These are phyloP conservation scores for Aureobasidium uvarum DNA, from an alignment of 2,329 filamentous ascomycete genomes.

Conservation along the genomic window DNA sequence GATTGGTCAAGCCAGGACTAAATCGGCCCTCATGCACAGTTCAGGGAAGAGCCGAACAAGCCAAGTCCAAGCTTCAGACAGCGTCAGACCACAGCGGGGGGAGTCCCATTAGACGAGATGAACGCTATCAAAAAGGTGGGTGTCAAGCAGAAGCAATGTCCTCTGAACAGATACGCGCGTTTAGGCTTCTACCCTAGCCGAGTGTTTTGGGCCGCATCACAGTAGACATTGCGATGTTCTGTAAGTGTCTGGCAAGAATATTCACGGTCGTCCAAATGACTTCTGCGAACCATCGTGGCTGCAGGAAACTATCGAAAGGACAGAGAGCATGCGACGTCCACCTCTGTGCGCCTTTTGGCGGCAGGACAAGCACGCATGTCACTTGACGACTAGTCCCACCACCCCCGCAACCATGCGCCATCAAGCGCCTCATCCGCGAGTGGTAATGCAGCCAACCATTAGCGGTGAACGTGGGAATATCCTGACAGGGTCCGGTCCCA, in stretches of 20 bases:
- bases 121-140: constrained; percentile 22
- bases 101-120: constrained; percentile 26
- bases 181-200: constrained; percentile 5
- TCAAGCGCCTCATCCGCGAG: constrained; percentile 26
- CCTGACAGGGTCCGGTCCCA: constrained; percentile 27
- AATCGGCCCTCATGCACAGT: constrained; percentile 17
- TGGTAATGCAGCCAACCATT: constrained; percentile 28
- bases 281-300: constrained; percentile 27
- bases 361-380: constrained; percentile 26
- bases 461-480: constrained; percentile 27
- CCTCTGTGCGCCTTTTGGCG: constrained; percentile 15
- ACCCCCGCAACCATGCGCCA: constrained; percentile 27
- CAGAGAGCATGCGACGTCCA: constrained; percentile 20
- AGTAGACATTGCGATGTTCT: neutral
- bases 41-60: constrained; percentile 25
- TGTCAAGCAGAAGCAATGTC: constrained; percentile 26
- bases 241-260: constrained; percentile 8
- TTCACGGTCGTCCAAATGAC: constrained; percentile 5
- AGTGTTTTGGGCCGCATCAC: constrained; percentile 12
- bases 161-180: constrained; percentile 10
- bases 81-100: constrained; percentile 26
- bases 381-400: constrained; percentile 27
- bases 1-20: constrained; percentile 17
- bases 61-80: constrained; percentile 23
- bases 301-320: constrained; percentile 27